Conservation (phyloP, 139 green algal species). For the Coelastrella sp. region DNA sequence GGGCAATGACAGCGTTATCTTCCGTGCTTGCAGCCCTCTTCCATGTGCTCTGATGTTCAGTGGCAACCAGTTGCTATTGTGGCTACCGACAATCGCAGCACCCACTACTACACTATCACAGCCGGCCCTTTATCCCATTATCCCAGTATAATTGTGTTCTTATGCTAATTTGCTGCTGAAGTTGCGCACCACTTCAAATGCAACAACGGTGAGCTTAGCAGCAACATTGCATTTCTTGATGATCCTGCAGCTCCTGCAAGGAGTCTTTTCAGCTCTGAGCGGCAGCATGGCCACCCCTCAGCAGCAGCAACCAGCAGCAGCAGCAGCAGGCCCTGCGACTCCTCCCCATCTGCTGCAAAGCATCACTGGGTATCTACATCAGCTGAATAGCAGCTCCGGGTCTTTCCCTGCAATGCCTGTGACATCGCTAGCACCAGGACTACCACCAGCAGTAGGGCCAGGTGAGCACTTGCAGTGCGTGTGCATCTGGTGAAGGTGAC, state of each 20-base stretch:
- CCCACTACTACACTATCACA: too few relatives aligned
- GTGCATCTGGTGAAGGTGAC: too few relatives aligned
- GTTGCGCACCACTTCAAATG: not conserved
- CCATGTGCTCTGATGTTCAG: too few relatives aligned
- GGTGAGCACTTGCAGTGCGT: not conserved
- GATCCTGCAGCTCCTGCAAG: constrained; percentile 38
- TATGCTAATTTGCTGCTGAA: too few relatives aligned
- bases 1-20: too few relatives aligned
- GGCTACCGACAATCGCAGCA: too few relatives aligned
- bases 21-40: too few relatives aligned
- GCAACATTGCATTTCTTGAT: not conserved
- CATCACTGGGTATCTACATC: constrained; percentile 30
- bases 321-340: not conserved
- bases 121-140: too few relatives aligned
- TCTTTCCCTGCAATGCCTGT: constrained; percentile 9
- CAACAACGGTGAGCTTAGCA: not conserved
- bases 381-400: constrained; percentile 27
- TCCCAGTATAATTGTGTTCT: too few relatives aligned
- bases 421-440: constrained; percentile 1
- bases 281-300: not conserved
- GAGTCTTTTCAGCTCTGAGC: constrained; percentile 38
- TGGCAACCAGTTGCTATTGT: too few relatives aligned
- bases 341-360: constrained; percentile 33
- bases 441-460: not conserved
- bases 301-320: constrained; percentile 14